Evolutionary conservation across 192 early-diverging fungal species (phyloP), one percentile per base, ranked within the genome.

Genomic region (Coemansia guatemalensis): DNA sequence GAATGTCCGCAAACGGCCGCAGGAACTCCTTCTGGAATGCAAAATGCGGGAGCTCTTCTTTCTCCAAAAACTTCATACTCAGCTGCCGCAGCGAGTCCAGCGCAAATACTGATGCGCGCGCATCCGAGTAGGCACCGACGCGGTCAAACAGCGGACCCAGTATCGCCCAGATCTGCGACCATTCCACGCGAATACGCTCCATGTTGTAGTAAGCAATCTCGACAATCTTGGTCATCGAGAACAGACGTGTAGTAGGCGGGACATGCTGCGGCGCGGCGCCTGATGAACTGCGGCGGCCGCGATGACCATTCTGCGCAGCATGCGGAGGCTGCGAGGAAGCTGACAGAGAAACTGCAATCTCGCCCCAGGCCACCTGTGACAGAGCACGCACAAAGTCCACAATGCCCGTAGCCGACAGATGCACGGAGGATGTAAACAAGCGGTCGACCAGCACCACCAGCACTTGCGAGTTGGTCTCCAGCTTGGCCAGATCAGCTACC

Each of bases 191-290:
- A 69, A 98, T 98, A 62, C 95, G 90, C 39, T 83, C 84, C 93
- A 98, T 95, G 74, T 98, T 98, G 82, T 98, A 98, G 79, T 98
- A 93, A 1, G 93, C 88, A 54, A 98, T 94, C 68, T 98, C 95
- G 1, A 98, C 95, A 55, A 98, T 85, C 65, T 95, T 95, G 67
- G 94, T 94, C 62, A 98, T 78, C 65, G 92, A 89, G 77, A 92
- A 98, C 87, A 94, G 89, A 21, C 95, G 76, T 51, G 93, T 91
- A 7, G 85, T 82, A n/a, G 71, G 58, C 5, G 73, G 48, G 3
- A 57, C 39, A 26, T 65, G 53, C 5, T 50, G 9, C 18, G 48
- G 20, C 22, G 50, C 8, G 53, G 53, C 48, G 5, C 20, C 5
- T 24, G 32, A 12, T 58, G 68, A 33, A n/a, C 61, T 35, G 58